Evolutionary conservation across 2,329 filamentous ascomycete species (phyloP).

Genomic region (Aspergillus fructus): DNA sequence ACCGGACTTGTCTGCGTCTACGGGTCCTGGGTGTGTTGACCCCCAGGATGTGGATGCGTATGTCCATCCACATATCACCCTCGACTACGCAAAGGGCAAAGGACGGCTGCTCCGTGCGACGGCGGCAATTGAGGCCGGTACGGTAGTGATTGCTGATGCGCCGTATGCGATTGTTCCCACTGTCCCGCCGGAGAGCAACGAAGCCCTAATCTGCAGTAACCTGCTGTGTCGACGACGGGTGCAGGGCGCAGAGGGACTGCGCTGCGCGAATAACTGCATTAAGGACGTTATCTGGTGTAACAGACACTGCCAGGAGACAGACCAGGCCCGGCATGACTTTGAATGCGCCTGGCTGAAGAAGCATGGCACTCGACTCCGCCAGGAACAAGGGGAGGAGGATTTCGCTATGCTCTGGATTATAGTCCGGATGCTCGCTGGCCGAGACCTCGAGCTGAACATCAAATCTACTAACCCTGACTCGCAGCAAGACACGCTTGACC

Average conservation of each 20-base stretch:
- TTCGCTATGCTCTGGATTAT: constrained; percentile 4
- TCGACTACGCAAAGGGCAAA: not conserved
- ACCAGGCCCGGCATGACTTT: not conserved
- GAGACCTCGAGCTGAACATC: not conserved
- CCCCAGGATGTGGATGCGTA: not conserved
- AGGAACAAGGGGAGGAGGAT: not conserved
- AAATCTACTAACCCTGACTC: not conserved
- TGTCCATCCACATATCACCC: not conserved
- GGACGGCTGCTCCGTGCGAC: not conserved
- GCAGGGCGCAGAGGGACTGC: too few relatives aligned
- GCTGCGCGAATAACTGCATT: not conserved
- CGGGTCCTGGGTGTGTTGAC: not conserved
- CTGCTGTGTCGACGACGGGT: not conserved
- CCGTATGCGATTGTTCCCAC: constrained; percentile 4
- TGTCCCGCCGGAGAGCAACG: not conserved
- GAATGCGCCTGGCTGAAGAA: not conserved
- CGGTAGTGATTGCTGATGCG: not conserved
- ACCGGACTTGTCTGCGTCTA: not conserved
- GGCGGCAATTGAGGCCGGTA: not conserved
- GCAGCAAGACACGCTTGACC: not conserved
- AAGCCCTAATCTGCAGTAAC: constrained; percentile 1
- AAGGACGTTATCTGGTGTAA: not conserved
- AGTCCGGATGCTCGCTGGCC: not conserved
- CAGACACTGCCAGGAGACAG: not conserved
- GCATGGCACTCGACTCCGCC: not conserved